A percentile compares a stretch with the other conserved stretches of the same genome.
phyloP scores from a whole-genome alignment of 2,329 filamentous ascomycete species.

The Microdochium nivale region DNA sequence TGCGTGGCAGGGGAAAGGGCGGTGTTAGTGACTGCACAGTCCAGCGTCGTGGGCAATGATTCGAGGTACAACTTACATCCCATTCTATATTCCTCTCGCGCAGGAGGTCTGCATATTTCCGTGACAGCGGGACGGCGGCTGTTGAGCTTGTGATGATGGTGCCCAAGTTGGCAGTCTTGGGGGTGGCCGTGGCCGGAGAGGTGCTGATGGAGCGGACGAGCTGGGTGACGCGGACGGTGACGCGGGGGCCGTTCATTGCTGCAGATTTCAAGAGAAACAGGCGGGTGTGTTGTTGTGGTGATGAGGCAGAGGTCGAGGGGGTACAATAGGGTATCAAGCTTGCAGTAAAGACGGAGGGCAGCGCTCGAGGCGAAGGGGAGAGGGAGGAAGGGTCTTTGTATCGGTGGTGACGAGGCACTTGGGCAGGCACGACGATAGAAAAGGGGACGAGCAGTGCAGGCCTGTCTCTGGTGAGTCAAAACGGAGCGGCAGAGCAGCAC shows the following conservation, averaged over 20 bases:
- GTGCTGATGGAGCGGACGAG: conserved; percentile 21
- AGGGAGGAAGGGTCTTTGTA: neutral
- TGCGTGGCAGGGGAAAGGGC: conserved; percentile 3
- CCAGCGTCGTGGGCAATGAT: neutral
- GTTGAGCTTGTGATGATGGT: conserved; percentile 19
- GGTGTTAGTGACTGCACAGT: conserved; percentile 12
- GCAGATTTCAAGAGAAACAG: neutral
- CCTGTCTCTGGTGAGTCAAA: neutral
- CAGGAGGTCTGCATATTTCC: conserved; percentile 25
- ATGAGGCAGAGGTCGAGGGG: neutral
- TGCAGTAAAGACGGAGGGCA: neutral
- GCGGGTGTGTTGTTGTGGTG: neutral
- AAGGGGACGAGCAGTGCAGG: neutral
- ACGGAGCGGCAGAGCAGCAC: neutral
- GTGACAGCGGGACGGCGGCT: conserved; percentile 16
- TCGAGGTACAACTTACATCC: conserved; percentile 16
- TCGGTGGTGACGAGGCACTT: too few species aligned
- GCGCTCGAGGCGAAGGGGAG: neutral
- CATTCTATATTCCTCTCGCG: conserved; percentile 21
- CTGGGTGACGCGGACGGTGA: conserved; percentile 20
- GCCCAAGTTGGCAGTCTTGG: conserved; percentile 8
- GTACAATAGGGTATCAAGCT: too few species aligned
- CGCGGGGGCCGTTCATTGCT: conserved; percentile 19
- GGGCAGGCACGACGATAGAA: neutral
- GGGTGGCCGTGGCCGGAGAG: conserved; percentile 12